Percentiles rank a stretch among this genome's conserved stretches.
phyloP scores from a whole-genome alignment of 2,329 filamentous ascomycete species.

The Ustulina deusta region DNA sequence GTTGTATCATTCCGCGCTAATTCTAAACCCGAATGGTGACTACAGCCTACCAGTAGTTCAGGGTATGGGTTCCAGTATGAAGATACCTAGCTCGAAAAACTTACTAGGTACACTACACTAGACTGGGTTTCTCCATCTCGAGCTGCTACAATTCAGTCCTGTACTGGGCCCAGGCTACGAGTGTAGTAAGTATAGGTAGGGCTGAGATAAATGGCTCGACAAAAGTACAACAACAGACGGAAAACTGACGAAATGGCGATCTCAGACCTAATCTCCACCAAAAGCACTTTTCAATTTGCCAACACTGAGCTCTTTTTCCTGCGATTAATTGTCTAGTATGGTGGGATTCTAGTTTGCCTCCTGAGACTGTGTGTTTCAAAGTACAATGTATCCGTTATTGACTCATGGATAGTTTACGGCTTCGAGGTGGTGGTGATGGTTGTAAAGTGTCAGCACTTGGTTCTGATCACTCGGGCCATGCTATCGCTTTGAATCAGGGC shows the following conservation, averaged over 20 bases:
- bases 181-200: not conserved
- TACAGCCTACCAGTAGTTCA: not conserved
- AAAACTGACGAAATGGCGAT: not conserved
- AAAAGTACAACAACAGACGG: not conserved
- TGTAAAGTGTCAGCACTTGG: not conserved
- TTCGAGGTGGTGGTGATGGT: not conserved
- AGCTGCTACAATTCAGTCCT: not conserved
- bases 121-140: not conserved
- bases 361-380: not conserved
- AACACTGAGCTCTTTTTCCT: not conserved
- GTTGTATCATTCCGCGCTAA: slow-evolving; percentile 2
- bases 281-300: not conserved
- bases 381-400: not conserved
- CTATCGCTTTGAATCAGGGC: not conserved
- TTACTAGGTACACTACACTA: not conserved
- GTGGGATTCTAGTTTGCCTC: not conserved
- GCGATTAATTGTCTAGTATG: not conserved
- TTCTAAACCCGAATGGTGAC: not conserved
- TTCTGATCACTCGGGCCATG: not conserved
- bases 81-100: not conserved
- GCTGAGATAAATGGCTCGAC: not conserved
- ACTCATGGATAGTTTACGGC: not conserved
- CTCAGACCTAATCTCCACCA: not conserved
- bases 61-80: not conserved
- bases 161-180: not conserved